Evolutionary conservation across 1,284 basidiomycete genomes (phyloP).

Genomic region (Cryptococcus sp.): DNA sequence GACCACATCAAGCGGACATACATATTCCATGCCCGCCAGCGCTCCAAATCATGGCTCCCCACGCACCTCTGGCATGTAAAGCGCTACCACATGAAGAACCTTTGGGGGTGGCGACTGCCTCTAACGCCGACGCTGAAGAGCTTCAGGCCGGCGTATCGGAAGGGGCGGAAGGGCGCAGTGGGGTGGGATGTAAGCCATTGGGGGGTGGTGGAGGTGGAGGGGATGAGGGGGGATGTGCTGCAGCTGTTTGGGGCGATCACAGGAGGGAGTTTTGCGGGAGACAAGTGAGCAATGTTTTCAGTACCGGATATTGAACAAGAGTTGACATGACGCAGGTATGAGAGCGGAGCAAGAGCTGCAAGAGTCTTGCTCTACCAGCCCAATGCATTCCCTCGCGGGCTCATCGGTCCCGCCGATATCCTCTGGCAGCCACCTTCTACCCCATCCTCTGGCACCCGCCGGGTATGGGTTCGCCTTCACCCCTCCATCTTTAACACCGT

Average conservation of each 20-base stretch:
- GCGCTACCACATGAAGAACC: constrained; percentile 82
- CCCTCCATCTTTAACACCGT: constrained; percentile 64
- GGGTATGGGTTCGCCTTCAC: constrained; percentile 73
- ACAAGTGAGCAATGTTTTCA: constrained; percentile 24
- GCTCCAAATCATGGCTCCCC: constrained; percentile 81
- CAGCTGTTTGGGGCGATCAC: constrained; percentile 53
- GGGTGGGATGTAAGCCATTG: constrained; percentile 84
- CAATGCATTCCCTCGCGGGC: constrained; percentile 61
- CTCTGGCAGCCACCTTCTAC: constrained; percentile 60
- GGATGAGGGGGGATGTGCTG: constrained; percentile 58
- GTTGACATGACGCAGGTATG: constrained; percentile 55
- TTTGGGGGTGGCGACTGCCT: constrained; percentile 87
- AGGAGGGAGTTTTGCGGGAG: constrained; percentile 34
- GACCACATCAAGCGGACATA: constrained; percentile 32
- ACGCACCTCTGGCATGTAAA: constrained; percentile 94
- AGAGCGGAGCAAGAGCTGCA: constrained; percentile 51
- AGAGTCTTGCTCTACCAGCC: constrained; percentile 39
- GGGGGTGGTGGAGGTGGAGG: constrained; percentile 68
- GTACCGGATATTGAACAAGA: neutral
- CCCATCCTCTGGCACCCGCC: constrained; percentile 3
- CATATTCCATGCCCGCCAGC: constrained; percentile 35
- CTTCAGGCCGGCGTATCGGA: constrained; percentile 81
- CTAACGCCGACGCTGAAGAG: constrained; percentile 82
- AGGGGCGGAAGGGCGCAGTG: constrained; percentile 74
- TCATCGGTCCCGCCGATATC: constrained; percentile 68